Conservation (phyloP, 768 basidiomycete genomes). For the Myochromella boudieri region DNA sequence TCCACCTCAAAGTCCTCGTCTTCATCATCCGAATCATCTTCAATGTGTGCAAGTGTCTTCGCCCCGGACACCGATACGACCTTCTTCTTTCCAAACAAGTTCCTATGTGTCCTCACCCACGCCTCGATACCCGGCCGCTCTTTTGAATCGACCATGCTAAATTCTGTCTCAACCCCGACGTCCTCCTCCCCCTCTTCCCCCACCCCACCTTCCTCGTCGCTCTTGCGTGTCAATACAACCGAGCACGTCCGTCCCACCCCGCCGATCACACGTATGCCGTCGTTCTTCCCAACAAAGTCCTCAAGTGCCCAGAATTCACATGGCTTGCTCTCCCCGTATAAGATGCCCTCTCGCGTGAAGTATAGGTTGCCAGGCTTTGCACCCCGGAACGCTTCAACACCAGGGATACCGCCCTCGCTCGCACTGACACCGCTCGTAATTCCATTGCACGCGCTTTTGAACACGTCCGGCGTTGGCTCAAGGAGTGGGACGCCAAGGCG, state of each 20-base stretch:
- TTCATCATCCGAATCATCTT: conserved; percentile 47
- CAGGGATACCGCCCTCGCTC: conserved; percentile 48
- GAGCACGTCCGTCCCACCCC: conserved; percentile 70
- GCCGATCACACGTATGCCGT: conserved; percentile 54
- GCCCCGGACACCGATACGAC: conserved; percentile 17
- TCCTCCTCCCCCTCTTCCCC: conserved; percentile 40
- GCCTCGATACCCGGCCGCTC: conserved; percentile 64
- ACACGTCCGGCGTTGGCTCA: conserved; percentile 50
- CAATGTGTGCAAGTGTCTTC: conserved; percentile 30
- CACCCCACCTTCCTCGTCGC: conserved; percentile 18
- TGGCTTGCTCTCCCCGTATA: conserved; percentile 76
- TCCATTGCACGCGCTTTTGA: conserved; percentile 53
- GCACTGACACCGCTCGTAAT: conserved; percentile 33
- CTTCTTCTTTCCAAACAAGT: conserved; percentile 52
- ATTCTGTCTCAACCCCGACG: conserved; percentile 59
- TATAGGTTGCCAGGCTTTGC: conserved; percentile 72
- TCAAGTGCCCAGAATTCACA: conserved; percentile 74
- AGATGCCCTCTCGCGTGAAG: conserved; percentile 66
- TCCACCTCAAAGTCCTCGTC: conserved; percentile 42
- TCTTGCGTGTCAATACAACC: conserved; percentile 49
- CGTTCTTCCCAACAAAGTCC: conserved; percentile 50
- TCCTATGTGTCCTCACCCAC: conserved; percentile 62
- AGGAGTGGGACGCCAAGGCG: conserved; percentile 42
- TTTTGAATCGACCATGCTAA: conserved; percentile 69
- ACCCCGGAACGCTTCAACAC: conserved; percentile 68